Evolutionary conservation across 2,329 filamentous ascomycete genomes (phyloP).

Genomic region (Cladorrhinum sp.): DNA sequence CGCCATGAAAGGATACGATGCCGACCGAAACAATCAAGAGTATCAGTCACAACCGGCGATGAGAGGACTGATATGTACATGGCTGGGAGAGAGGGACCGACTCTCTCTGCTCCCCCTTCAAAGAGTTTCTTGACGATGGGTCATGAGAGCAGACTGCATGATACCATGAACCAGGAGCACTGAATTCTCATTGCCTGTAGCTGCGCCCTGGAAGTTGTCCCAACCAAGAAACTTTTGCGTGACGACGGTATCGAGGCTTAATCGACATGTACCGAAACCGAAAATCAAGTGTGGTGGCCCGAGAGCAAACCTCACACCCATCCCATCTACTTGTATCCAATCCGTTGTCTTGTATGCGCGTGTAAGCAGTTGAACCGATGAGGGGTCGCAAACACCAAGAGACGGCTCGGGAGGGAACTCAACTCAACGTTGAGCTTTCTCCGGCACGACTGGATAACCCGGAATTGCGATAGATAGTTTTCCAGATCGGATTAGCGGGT

Average conservation of each 20-base stretch:
- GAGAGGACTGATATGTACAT: neutral
- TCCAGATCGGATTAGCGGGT: conserved; percentile 10
- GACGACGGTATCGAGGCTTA: neutral
- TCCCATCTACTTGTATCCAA: neutral
- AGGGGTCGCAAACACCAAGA: neutral
- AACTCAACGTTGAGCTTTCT: conserved; percentile 5
- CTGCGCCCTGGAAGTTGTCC: neutral
- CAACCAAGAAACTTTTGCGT: neutral
- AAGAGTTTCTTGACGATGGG: neutral
- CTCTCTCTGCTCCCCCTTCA: neutral
- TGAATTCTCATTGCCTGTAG: neutral
- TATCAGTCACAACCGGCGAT: neutral
- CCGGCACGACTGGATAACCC: neutral
- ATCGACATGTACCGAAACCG: conserved; percentile 10
- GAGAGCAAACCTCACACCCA: neutral
- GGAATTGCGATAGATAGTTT: neutral
- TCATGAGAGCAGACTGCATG: neutral
- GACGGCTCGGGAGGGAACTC: neutral
- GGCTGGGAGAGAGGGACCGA: neutral
- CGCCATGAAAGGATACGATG: conserved; percentile 13
- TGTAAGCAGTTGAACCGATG: neutral
- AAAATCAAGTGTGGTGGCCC: neutral
- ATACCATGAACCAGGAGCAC: neutral
- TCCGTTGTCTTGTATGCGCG: neutral
- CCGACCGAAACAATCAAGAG: neutral